Base-by-base conservation (phyloP, 1,284 basidiomycete genomes). In the Ceratobasidium sp. region DNA sequence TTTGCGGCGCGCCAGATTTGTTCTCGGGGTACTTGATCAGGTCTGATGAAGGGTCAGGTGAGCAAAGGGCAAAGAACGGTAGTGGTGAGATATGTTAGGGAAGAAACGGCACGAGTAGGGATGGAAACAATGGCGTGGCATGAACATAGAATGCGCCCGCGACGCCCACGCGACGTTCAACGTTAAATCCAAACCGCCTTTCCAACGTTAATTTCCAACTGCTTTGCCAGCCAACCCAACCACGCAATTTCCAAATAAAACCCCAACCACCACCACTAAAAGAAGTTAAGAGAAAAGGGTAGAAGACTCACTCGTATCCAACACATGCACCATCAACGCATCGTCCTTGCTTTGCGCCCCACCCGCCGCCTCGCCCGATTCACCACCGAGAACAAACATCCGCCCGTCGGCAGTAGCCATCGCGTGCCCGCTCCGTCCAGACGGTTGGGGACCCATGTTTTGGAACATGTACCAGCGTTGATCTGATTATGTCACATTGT, bases 381-480 rank as follows among this genome's bases (percentile, higher is more conserved):
- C 98, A 46, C 98, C 97, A 57, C 97, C 97, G 13, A 99, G 89
- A 1, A 99, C 96, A 81, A 96, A 94, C 12, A 99, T 94, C 82
- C 93, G 92, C 71, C 93, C 90, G 70, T 95, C 94, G 83, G 93
- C 93, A 13, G 94, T 92, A 5, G 97, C 94, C 94, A 99, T 96
- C 28, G 96, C 94, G 85, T 99, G 97, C 2, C 97, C 97, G 17
- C 95, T 96, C 70, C 97, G 90, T 15, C 96, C 95, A 75, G 89
- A 92, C 1, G 97, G 97, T 7, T 95, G 90, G 13, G 96, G 96
- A 2, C 97, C 97, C 97, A 99, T 99, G 84, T 98, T 98, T 85
- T 98, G 96, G 87, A 99, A 99, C 95, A 97, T 99, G 87, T 97
- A 99, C 97, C 97, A 99, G 81, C 91, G 87, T 81, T 91, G 91